A percentile compares a stretch with the other conserved stretches of the same genome.
phyloP scores from a whole-genome alignment of 805 yeast species.

The Candida incommunis region DNA sequence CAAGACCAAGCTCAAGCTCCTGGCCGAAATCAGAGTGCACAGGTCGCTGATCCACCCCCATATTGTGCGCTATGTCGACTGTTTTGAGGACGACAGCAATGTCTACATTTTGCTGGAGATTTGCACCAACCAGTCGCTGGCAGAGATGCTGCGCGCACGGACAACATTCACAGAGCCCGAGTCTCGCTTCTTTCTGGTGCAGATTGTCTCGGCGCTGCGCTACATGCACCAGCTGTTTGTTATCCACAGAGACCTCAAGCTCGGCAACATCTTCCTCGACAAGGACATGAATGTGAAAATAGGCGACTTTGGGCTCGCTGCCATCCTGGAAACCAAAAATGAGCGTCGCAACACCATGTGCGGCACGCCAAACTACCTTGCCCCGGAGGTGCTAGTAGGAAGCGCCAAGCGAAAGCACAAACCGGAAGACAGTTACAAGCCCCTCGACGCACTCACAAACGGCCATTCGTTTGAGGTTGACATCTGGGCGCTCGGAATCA shows the following conservation, averaged over 20 bases:
- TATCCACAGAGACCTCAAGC: slow-evolving; percentile 88
- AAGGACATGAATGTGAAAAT: slow-evolving; percentile 86
- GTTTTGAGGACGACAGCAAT: slow-evolving; percentile 92
- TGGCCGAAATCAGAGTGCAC: slow-evolving; percentile 92
- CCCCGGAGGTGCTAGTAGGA: slow-evolving; percentile 92
- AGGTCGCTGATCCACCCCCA: slow-evolving; percentile 79
- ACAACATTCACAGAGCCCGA: slow-evolving; percentile 83
- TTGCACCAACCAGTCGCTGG: slow-evolving; percentile 86
- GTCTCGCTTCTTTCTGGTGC: slow-evolving; percentile 78
- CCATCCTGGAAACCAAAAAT: slow-evolving; percentile 57
- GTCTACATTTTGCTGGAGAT: slow-evolving; percentile 89
- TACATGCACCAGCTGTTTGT: slow-evolving; percentile 87
- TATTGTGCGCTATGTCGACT: slow-evolving; percentile 84
- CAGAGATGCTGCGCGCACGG: slow-evolving; percentile 81
- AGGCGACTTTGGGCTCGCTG: slow-evolving; percentile 98
- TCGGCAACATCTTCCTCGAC: slow-evolving; percentile 92
- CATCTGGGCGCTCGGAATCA: slow-evolving; percentile 95
- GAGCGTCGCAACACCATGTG: slow-evolving; percentile 87
- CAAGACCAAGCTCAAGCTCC: slow-evolving; percentile 62
- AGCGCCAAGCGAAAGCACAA: slow-evolving; percentile 31
- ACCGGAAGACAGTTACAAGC: background rate
- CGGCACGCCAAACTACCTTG: slow-evolving; percentile 97
- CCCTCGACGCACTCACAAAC: slow-evolving; percentile 3
- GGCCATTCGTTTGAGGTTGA: slow-evolving; percentile 96
- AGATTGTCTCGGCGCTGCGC: slow-evolving; percentile 85